A percentile compares a stretch with the other conserved stretches of the same genome.
Conservation (phyloP, 805 yeast species). For the Candida easanensis region DNA sequence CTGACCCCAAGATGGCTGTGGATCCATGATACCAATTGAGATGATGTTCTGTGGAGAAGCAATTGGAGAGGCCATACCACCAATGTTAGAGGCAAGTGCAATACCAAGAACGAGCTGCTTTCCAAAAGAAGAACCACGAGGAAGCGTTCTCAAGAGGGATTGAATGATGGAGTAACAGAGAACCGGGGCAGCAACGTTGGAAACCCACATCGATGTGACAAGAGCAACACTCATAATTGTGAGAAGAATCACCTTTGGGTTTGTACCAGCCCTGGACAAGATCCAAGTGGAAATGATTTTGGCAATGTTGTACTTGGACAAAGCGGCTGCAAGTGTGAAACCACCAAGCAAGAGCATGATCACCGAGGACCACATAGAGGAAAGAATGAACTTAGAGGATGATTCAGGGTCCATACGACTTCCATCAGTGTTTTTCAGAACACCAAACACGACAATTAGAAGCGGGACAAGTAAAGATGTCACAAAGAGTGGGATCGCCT, state of each 20-base stretch:
- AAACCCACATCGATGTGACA: slow-evolving; percentile 90
- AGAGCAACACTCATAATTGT: slow-evolving; percentile 85
- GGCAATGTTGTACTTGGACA: slow-evolving; percentile 88
- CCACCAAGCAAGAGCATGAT: slow-evolving; percentile 91
- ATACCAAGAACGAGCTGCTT: slow-evolving; percentile 86
- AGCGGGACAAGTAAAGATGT: slow-evolving; percentile 85
- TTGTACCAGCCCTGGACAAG: slow-evolving; percentile 79
- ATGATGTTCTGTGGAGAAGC: slow-evolving; percentile 96
- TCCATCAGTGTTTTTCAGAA: slow-evolving; percentile 55
- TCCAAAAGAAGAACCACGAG: slow-evolving; percentile 73
- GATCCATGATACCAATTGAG: slow-evolving; percentile 84
- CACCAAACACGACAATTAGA: slow-evolving; percentile 68
- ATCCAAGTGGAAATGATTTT: slow-evolving; percentile 80
- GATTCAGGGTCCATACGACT: slow-evolving; percentile 65
- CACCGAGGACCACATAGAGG: slow-evolving; percentile 94
- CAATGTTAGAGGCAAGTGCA: slow-evolving; percentile 89
- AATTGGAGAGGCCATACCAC: slow-evolving; percentile 97
- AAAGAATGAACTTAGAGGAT: slow-evolving; percentile 67
- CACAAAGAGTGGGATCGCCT: slow-evolving; percentile 85
- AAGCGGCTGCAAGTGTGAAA: slow-evolving; percentile 90
- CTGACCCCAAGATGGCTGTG: slow-evolving; percentile 82
- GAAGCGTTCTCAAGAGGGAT: slow-evolving; percentile 81
- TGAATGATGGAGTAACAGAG: slow-evolving; percentile 87
- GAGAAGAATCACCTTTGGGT: slow-evolving; percentile 72
- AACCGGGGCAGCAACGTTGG: slow-evolving; percentile 97